phyloP scores from a whole-genome alignment of 257 asterid genomes.

The Coffea canephora region DNA sequence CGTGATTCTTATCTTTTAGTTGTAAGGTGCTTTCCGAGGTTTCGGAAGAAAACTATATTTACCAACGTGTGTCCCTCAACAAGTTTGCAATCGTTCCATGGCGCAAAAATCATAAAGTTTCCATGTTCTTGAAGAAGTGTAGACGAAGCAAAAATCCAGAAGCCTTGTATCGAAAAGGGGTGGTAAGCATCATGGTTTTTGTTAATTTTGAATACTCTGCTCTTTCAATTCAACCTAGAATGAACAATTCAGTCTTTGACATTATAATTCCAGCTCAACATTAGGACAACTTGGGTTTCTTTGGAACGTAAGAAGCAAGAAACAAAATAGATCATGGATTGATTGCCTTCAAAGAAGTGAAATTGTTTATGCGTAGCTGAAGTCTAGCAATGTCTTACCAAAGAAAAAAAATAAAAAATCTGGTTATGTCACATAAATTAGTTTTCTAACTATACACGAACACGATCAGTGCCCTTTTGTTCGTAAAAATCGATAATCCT shows the following conservation, averaged over 20 bases:
- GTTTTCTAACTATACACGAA: no score
- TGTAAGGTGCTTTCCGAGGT: conserved; percentile 20
- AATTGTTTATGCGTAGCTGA: no score
- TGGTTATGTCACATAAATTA: no score
- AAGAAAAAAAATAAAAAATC: no score
- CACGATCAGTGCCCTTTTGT: no score
- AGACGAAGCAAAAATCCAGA: conserved; percentile 20
- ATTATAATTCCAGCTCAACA: no score
- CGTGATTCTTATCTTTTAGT: conserved; percentile 4
- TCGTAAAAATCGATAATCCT: no score
- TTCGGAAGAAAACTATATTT: conserved; percentile 20
- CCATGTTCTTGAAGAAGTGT: conserved; percentile 21
- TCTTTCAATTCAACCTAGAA: not conserved
- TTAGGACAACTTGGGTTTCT: no score
- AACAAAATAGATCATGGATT: no score
- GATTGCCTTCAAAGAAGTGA: no score
- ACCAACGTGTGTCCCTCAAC: conserved; percentile 16
- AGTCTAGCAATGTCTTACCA: no score
- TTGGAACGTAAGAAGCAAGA: no score
- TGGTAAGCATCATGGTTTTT: conserved; percentile 17
- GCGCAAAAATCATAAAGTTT: not conserved
- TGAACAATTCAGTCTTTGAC: not conserved
- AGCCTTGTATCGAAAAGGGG: conserved; percentile 24
- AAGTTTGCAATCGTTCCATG: conserved; percentile 19
- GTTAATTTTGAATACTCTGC: not conserved